Base-by-base conservation (phyloP, 2,329 filamentous ascomycete genomes). In the Zasmidium angulare region DNA sequence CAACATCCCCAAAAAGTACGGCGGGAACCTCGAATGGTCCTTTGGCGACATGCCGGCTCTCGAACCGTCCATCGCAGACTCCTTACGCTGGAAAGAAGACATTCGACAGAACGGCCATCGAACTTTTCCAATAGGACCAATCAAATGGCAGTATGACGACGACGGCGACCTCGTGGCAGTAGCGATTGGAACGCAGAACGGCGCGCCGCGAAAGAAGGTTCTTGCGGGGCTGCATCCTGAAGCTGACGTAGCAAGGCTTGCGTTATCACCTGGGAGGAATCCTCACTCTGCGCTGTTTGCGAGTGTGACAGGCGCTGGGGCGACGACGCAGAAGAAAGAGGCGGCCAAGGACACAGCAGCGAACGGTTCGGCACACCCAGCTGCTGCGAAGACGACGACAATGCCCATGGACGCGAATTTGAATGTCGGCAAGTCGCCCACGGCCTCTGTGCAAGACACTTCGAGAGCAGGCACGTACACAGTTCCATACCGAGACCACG, bases 1-100 rank as follows among this genome's bases (percentile, higher is more conserved):
- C 55, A 90, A 93, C 75, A 93, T 98, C 63, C 93, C 93, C 19
- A 92, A 90, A 74, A 86, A 89, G 73, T 98, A 96, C 72, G 93
- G 93, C 61, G 93, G 93, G 48, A 84, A 91, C 64, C 83, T 97
- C 9, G 89, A 96, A 22, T 97, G 89, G 78, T 77, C 83, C 52
- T 97, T 89, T 78, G 91, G 91, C 56, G 85, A 90, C 62, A 79
- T 88, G 75, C 88, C 89, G 6, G 83, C 85, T 53, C 77, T 93
- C n/a, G 93, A 96, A 59, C 75, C 78, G 0, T 69, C 66, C 12
- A 79, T 82, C 40, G 72, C 74, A n/a, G 63, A 72, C 6, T 69
- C 68, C 11, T 66, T 82, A 31, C 69, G 75, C 26, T 82, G 79
- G 79, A 72, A 70, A 53, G 61, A 68, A 47, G 65, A 71, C 17